These are phyloP conservation scores for Eucalyptus tenuipes DNA, from an alignment of 345 rosid species.

Conservation along the genomic window DNA sequence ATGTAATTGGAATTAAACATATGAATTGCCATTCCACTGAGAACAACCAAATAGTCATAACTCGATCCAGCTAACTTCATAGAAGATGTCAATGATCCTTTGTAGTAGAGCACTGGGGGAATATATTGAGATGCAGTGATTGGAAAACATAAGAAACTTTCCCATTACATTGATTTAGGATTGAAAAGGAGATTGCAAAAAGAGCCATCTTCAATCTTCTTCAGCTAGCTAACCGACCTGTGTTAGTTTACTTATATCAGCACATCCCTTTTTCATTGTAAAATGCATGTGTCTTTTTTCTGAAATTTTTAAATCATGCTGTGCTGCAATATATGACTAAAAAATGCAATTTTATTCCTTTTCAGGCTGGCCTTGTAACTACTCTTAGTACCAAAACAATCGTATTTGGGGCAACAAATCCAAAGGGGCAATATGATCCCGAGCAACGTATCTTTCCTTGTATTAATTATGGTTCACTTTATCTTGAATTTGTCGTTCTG, in stretches of 20 bases:
- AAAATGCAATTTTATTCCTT: background rate
- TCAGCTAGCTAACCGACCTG: background rate
- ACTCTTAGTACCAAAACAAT: conserved; percentile 83
- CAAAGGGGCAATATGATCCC: conserved; percentile 96
- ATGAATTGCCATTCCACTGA: background rate
- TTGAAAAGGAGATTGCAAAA: background rate
- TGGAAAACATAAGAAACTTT: background rate
- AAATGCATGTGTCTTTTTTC: background rate
- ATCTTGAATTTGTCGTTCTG: background rate
- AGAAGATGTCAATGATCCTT: background rate
- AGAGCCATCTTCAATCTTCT: background rate
- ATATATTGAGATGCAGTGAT: background rate
- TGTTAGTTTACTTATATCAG: background rate
- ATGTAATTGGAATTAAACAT: background rate
- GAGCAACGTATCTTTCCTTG: conserved; percentile 61
- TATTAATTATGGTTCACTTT: background rate
- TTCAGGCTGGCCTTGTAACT: conserved; percentile 94
- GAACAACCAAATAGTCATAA: background rate
- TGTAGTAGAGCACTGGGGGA: background rate
- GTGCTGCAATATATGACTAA: background rate
- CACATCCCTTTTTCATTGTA: background rate
- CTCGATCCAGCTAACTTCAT: background rate
- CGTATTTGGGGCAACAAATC: conserved; percentile 96
- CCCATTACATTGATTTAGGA: background rate
- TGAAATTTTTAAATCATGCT: background rate